These are phyloP conservation scores for Papiliotrema flavescens DNA, from an alignment of 1,284 basidiomycete genomes.

Conservation along the genomic window DNA sequence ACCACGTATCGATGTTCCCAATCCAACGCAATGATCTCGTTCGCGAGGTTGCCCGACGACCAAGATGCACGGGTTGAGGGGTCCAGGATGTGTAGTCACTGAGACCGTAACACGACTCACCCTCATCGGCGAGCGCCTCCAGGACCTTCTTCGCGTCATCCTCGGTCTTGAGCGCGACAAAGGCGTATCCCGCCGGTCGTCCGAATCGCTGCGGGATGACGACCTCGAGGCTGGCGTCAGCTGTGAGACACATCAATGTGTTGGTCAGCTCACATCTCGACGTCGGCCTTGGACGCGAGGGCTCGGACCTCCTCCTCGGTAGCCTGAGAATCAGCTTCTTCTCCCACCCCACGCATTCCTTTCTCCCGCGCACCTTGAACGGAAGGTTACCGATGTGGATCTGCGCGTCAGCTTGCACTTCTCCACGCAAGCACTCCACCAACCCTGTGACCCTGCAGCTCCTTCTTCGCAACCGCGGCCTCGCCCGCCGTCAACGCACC, in stretches of 20 bases:
- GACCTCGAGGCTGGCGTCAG: slow-evolving; percentile 27
- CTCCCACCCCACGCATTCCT: background rate
- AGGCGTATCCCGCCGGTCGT: slow-evolving; percentile 72
- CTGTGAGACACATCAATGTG: background rate
- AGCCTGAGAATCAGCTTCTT: slow-evolving; percentile 14
- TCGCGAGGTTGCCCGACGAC: no score
- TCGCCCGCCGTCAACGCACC: background rate
- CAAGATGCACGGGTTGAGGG: no score
- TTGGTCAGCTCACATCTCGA: slow-evolving; percentile 40
- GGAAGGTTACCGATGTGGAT: slow-evolving; percentile 49
- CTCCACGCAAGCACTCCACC: slow-evolving; percentile 3
- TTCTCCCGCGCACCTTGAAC: slow-evolving; percentile 26
- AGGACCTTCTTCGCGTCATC: slow-evolving; percentile 83
- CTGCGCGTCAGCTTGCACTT: slow-evolving; percentile 16
- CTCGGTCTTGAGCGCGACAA: slow-evolving; percentile 73
- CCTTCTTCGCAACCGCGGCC: background rate
- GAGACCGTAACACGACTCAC: slow-evolving; percentile 16
- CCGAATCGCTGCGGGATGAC: slow-evolving; percentile 38
- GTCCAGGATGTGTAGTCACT: no score
- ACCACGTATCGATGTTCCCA: no score
- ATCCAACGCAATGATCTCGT: no score
- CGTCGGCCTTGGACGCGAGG: slow-evolving; percentile 35
- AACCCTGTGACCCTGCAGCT: slow-evolving; percentile 25
- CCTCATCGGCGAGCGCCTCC: slow-evolving; percentile 76
- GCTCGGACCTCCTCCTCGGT: slow-evolving; percentile 44